phyloP scores from a whole-genome alignment of 441 rosid genomes.

The Biscutella laevigata region DNA sequence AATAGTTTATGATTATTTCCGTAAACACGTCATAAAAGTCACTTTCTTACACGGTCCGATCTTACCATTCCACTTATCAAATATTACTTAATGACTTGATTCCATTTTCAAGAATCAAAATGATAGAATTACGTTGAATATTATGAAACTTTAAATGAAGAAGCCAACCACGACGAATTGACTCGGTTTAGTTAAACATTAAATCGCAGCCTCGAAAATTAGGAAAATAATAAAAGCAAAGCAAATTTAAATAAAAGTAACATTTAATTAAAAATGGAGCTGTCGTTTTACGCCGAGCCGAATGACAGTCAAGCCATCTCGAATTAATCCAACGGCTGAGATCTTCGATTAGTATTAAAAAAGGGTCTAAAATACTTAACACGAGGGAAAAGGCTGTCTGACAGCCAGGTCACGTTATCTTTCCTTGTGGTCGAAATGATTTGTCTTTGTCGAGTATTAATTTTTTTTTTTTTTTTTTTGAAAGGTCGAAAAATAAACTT shows the following conservation, averaged over 20 bases:
- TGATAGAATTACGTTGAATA: conserved; percentile 10
- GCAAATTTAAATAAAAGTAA: no score
- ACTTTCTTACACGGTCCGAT: conserved; percentile 27
- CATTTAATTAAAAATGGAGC: conserved; percentile 15
- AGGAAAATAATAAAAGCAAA: no score
- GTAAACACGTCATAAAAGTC: conserved; percentile 23
- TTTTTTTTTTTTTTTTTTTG: conserved; percentile 29
- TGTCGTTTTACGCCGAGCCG: conserved; percentile 25
- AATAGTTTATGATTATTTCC: neutral
- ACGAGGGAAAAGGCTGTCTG: conserved; percentile 37
- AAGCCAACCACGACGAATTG: conserved; percentile 26
- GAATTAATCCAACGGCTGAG: conserved; percentile 24
- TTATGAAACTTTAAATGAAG: conserved; percentile 8
- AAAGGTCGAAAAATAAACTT: conserved; percentile 20
- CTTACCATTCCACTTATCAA: neutral
- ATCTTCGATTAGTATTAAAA: conserved; percentile 7
- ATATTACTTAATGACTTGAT: neutral
- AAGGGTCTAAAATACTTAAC: conserved; percentile 5
- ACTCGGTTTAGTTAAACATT: conserved; percentile 15
- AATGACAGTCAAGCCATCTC: conserved; percentile 19
- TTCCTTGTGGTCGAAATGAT: conserved; percentile 59
- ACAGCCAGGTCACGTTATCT: conserved; percentile 60
- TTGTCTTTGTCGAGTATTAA: conserved; percentile 29
- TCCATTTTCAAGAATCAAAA: neutral
- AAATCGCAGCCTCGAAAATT: no score